Evolutionary conservation across 2,329 filamentous ascomycete species (phyloP), one percentile per base, ranked within the genome.

Genomic region (Paraphaeosphaeria minitans): DNA sequence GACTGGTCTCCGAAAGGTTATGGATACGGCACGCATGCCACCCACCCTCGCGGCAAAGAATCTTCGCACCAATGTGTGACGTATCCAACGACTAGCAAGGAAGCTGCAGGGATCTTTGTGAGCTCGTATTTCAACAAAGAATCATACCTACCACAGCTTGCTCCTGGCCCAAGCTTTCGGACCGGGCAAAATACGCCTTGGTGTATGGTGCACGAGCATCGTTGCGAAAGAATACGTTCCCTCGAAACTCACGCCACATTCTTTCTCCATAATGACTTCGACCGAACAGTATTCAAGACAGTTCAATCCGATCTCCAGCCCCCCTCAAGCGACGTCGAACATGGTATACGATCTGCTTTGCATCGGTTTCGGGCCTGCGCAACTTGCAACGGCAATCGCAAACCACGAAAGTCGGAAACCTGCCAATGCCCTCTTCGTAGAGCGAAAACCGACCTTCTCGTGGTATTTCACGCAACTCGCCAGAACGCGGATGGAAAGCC

Each of bases 331-430:
- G 19, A 58, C 61, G 43, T 31, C 58, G 9, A 56, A 62, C 12
- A 51, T 60, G 53, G 68, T 56, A 13, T 75, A 69, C 55, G 73
- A 77, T 53, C 61, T 75, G 24, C 63, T 77, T n/a, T 74, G 70
- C 58, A 64, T 77, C 46, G 74, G 74, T 10, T 77, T 77, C 49
- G 70, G 74, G 8, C 71, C 73, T 47, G 70, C 72, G 39, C 72
- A 75, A 51, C 48, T 77, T 31, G 73, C 74, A 13, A 73, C 72
- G 19, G 74, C 74, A 24, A 75, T 76, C 55, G 74, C 74, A 9
- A 72, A 74, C 37, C 67, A 67, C 27, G 73, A 77, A 59, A 66
- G 66, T 35, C 64, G 59, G 9, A 66, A 63, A n/a, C 59, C 67
- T 3, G 61, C 59, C 4, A 73, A 64, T 19, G 55, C 72, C 21